Evolutionary conservation across 345 rosid species (phyloP), one percentile per base, ranked within the genome.

Genomic region (Cardiospermum halicacabum): DNA sequence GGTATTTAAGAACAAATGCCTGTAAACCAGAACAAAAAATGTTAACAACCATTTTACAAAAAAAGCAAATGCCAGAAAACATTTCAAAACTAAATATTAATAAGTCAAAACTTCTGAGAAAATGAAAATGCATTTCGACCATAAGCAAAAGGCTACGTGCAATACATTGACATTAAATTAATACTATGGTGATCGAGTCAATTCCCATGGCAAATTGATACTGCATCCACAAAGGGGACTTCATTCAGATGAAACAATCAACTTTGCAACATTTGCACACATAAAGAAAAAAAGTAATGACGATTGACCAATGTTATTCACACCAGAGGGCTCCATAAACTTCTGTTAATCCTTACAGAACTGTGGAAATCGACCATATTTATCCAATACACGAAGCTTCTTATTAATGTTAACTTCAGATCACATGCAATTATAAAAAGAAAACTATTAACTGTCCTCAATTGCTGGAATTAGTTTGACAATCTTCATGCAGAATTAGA

Each of bases 1-100:
- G 88, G 80, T 89, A 69, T 75, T 95, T 95, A 72, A 95, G 93
- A 78, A 91, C 93, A 80, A 82, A 95, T 64, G 97, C 99, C 99
- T 95, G 84, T 81, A 80, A 36, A 75, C 66, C 60, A 45, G 72
- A 66, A 67, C 28, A 80, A 54, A 74, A 51, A 42, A 31, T 8
- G 30, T 65, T 61, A 75, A 66, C 64, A 51, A 53, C 13, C 12
- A 16, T 15, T 1, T 51, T 15, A 8, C 34, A n/a, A n/a, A n/a
- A n/a, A n/a, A n/a, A n/a, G n/a, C n/a, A n/a, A n/a, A n/a, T n/a
- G n/a, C n/a, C n/a, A n/a, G n/a, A n/a, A n/a, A n/a, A n/a, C n/a
- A n/a, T 48, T 48, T 6, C 2, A 51, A 24, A 24, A 47, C 4
- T 43, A 71, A 31, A 67, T 45, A 36, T 34, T 34, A 34, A 34